A percentile compares a stretch with the other conserved stretches of the same genome.
phyloP scores from a whole-genome alignment of 306 rosid species.

The Trifolium subterraneum region DNA sequence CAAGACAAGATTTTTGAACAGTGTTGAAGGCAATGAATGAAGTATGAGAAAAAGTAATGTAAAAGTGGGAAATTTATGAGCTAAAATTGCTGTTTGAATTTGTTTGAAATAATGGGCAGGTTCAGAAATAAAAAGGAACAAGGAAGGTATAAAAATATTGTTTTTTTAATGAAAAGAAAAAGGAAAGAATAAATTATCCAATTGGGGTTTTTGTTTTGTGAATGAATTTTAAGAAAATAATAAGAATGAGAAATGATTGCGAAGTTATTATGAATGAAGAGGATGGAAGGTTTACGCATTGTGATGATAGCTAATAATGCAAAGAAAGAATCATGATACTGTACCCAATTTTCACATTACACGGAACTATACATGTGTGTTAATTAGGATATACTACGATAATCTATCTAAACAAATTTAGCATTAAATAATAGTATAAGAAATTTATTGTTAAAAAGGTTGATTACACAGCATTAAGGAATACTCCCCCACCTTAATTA shows the following conservation, averaged over 20 bases:
- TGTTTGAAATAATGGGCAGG: conserved; percentile 3
- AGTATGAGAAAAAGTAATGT: background rate
- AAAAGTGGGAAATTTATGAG: background rate
- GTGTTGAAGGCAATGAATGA: background rate
- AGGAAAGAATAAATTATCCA: background rate
- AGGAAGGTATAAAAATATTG: background rate
- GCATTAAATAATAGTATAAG: too few species aligned
- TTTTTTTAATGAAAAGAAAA: background rate
- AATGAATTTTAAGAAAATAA: background rate
- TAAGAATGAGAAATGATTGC: background rate
- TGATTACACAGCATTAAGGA: too few species aligned
- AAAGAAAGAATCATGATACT: too few species aligned
- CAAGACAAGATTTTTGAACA: background rate
- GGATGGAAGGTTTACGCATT: too few species aligned
- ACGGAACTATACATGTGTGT: too few species aligned
- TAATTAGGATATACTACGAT: too few species aligned
- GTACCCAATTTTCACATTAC: too few species aligned
- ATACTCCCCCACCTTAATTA: too few species aligned
- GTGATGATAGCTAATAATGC: too few species aligned
- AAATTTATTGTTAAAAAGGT: too few species aligned
- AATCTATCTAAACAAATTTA: too few species aligned
- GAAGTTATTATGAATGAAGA: background rate
- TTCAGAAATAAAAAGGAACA: background rate
- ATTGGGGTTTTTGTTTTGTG: background rate
- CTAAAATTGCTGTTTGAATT: background rate